Evolutionary conservation across 495 filamentous ascomycete species (phyloP).

Genomic region (Lindgomyces ingoldianus): DNA sequence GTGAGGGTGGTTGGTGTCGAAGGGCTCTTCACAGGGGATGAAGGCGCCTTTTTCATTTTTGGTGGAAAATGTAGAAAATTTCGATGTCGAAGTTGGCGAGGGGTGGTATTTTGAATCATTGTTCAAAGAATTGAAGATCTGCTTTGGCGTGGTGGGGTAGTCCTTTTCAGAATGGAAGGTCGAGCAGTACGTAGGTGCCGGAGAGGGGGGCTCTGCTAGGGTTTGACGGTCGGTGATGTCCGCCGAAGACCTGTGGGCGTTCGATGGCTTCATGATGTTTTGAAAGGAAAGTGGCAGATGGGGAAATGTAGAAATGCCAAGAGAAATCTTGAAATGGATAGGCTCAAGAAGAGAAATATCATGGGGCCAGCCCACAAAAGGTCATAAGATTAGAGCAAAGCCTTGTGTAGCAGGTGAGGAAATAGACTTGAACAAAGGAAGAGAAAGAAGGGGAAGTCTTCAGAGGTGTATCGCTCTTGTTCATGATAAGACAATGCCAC

Average conservation of each 20-base stretch:
- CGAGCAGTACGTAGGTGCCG: slow-evolving; percentile 28
- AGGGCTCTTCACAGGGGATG: slow-evolving; percentile 20
- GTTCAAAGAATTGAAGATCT: neutral
- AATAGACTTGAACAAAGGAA: neutral
- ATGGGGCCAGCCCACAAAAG: neutral
- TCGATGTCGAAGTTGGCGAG: neutral
- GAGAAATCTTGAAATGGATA: neutral
- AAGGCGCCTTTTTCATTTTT: too few species aligned
- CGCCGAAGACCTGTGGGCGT: neutral
- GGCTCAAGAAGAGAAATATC: neutral
- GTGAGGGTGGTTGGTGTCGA: slow-evolving; percentile 23
- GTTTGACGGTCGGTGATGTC: slow-evolving; percentile 9
- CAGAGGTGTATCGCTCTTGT: neutral
- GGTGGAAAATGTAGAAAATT: too few species aligned
- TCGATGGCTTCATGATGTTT: slow-evolving; percentile 2
- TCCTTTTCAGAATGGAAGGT: slow-evolving; percentile 10
- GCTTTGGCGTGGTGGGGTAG: neutral
- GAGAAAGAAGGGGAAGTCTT: neutral
- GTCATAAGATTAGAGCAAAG: too few species aligned
- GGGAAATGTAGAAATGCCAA: neutral
- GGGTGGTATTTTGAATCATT: neutral
- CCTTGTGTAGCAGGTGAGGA: too few species aligned
- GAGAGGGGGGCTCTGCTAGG: slow-evolving; percentile 11
- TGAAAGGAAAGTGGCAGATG: neutral
- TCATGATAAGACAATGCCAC: too few species aligned